Conservation (phyloP, 1,139 yeast genomes). For the Saccharomycopsis hybrid region DNA sequence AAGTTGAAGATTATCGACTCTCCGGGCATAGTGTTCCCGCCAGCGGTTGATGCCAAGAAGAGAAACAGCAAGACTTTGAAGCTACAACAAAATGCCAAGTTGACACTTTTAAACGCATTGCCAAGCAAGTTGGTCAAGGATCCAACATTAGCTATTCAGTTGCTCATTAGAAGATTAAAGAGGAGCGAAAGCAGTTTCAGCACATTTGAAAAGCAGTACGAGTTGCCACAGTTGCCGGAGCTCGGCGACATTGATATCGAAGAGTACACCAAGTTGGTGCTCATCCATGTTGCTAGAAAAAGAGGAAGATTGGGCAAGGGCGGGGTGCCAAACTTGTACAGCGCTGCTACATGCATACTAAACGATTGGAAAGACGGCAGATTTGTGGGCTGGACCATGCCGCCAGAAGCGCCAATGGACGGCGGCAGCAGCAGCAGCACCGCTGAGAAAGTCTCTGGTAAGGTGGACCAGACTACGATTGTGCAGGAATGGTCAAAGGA, state of each 20-base stretch:
- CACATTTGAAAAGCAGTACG: constrained; percentile 64
- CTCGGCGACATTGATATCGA: constrained; percentile 57
- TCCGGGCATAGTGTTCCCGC: constrained; percentile 97
- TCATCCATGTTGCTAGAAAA: constrained; percentile 88
- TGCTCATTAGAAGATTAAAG: constrained; percentile 69
- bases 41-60: constrained; percentile 28
- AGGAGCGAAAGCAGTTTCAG: constrained; percentile 70
- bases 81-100: constrained; percentile 74
- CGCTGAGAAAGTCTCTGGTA: constrained; percentile 32
- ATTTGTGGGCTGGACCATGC: constrained; percentile 84
- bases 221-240: constrained; percentile 80
- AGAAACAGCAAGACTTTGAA: constrained; percentile 44
- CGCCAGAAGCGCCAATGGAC: constrained; percentile 29
- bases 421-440: constrained; percentile 26
- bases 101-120: constrained; percentile 80
- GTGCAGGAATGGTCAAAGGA: constrained; percentile 93
- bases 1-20: constrained; percentile 87
- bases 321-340: constrained; percentile 82
- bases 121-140: constrained; percentile 85
- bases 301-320: constrained; percentile 91
- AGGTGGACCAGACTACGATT: constrained; percentile 69
- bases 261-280: constrained; percentile 71
- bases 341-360: constrained; percentile 78
- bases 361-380: constrained; percentile 98
- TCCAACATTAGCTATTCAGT: constrained; percentile 75